Evolutionary conservation across 805 yeast species (phyloP).

Genomic region (Sugiyamaella marilandica): DNA sequence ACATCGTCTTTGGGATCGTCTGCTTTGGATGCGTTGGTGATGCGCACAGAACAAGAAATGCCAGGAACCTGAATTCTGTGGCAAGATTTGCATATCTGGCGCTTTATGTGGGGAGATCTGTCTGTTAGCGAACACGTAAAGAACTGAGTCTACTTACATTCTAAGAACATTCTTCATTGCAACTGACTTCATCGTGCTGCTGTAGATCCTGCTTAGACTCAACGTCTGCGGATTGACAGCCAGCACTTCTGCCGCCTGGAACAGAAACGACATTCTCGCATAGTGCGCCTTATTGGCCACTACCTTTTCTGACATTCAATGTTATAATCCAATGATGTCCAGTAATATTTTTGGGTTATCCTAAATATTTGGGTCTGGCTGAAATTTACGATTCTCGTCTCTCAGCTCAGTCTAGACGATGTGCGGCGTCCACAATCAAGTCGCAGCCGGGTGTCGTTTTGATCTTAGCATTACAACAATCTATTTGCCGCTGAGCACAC

Average conservation of each 20-base stretch:
- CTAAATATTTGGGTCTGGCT: neutral
- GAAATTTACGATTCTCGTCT: neutral
- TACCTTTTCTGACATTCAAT: slow-evolving; percentile 32
- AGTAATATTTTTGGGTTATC: neutral
- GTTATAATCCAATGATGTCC: too few species aligned
- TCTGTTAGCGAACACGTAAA: neutral
- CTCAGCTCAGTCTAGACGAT: neutral
- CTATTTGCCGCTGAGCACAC: neutral
- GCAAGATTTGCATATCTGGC: slow-evolving; percentile 68
- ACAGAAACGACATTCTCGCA: slow-evolving; percentile 30
- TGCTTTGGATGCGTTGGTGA: slow-evolving; percentile 41
- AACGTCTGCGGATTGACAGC: slow-evolving; percentile 13
- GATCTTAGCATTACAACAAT: neutral
- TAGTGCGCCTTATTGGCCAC: slow-evolving; percentile 37
- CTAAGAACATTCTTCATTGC: slow-evolving; percentile 65
- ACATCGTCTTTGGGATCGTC: slow-evolving; percentile 40
- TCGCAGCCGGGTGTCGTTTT: neutral
- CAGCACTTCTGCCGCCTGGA: slow-evolving; percentile 32
- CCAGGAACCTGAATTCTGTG: slow-evolving; percentile 49
- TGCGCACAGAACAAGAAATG: slow-evolving; percentile 34
- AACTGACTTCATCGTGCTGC: slow-evolving; percentile 52
- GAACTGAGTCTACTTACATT: slow-evolving; percentile 26
- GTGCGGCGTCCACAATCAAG: neutral
- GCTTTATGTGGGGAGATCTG: slow-evolving; percentile 46
- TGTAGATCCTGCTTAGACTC: slow-evolving; percentile 51